Conservation (phyloP, 2,329 filamentous ascomycete genomes). For the Lachnellula occidentalis region DNA sequence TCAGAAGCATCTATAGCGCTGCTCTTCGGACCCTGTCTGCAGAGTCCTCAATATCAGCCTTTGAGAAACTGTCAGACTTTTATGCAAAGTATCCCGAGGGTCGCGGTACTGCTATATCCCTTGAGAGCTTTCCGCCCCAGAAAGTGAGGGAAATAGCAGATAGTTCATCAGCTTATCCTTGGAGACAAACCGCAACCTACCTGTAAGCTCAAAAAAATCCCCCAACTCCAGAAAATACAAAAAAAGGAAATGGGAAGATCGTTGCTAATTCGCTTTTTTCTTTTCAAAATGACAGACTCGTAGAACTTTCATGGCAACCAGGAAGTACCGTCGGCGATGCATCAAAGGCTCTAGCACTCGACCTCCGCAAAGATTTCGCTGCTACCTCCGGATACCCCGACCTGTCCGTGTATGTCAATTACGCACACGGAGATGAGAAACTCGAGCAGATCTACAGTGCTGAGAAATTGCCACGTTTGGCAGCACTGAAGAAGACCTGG, state of each 20-base stretch:
- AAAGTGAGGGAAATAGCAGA: not conserved
- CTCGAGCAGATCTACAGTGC: not conserved
- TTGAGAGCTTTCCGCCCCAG: not conserved
- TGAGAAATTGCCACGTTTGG: not conserved
- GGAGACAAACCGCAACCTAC: not conserved
- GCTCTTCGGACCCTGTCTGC: not conserved
- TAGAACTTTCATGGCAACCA: too few relatives aligned
- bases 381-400: not conserved
- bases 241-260: not conserved
- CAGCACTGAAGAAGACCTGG: not conserved
- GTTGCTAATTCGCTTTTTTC: too few relatives aligned
- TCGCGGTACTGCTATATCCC: not conserved
- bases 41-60: not conserved
- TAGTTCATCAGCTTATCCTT: not conserved
- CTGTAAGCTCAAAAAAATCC: not conserved
- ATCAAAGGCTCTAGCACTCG: not conserved
- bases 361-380: not conserved
- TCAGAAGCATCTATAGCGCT: not conserved
- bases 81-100: not conserved
- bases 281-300: too few relatives aligned
- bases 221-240: not conserved
- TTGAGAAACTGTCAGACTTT: not conserved
- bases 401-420: not conserved
- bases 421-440: not conserved
- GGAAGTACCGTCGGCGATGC: not conserved